Evolutionary conservation across 2,329 filamentous ascomycete species (phyloP).

Genomic region (Immersiporthe knoxdaviesiana): DNA sequence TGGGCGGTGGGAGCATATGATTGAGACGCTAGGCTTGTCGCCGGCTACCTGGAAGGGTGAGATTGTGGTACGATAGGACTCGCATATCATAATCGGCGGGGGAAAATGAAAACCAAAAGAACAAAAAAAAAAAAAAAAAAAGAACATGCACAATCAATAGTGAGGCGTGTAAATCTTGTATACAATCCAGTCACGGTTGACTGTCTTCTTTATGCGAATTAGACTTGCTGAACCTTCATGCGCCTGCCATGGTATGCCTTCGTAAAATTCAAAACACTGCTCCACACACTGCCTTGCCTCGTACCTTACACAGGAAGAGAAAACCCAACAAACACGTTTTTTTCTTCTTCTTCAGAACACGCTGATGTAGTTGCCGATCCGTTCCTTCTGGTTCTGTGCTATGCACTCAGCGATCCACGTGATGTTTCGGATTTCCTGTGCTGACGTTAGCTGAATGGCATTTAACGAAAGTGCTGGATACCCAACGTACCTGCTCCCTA

Average conservation of each 20-base stretch:
- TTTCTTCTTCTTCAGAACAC: constrained; percentile 70
- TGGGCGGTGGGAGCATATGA: constrained; percentile 83
- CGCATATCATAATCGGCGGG: constrained; percentile 32
- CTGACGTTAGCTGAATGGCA: constrained; percentile 38
- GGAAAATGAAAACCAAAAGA: too few species aligned
- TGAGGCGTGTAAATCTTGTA: constrained; percentile 48
- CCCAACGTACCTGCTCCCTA: constrained; percentile 80
- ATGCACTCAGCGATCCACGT: constrained; percentile 99
- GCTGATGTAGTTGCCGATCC: constrained; percentile 98
- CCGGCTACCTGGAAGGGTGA: constrained; percentile 90
- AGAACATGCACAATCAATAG: constrained; percentile 43
- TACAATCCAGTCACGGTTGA: constrained; percentile 47
- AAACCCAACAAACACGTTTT: constrained; percentile 33
- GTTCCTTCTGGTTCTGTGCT: constrained; percentile 98
- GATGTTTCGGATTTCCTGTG: constrained; percentile 96
- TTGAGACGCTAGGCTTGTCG: constrained; percentile 81
- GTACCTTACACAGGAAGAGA: constrained; percentile 24
- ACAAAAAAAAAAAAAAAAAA: too few species aligned
- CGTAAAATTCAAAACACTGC: constrained; percentile 21
- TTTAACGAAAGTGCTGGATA: background rate
- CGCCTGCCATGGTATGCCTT: constrained; percentile 37
- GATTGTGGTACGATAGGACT: constrained; percentile 61
- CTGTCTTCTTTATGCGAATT: constrained; percentile 27
- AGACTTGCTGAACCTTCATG: constrained; percentile 26
- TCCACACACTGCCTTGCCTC: constrained; percentile 19